phyloP scores from a whole-genome alignment of 2,329 filamentous ascomycete species.

The Fusarium globosum region DNA sequence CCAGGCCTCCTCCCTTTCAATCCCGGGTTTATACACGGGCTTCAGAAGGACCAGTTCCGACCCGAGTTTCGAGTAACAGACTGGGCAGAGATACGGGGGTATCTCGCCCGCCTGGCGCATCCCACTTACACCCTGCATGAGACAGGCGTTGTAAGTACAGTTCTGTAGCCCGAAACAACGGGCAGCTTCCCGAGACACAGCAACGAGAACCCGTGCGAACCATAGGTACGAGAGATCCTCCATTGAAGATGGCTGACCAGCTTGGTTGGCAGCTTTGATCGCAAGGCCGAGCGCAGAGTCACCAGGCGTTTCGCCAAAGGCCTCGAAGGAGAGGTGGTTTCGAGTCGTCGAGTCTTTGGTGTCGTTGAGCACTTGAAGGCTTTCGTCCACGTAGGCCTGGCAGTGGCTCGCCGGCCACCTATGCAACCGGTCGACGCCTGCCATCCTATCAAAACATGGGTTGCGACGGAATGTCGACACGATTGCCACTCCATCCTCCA shows the following conservation, averaged over 20 bases:
- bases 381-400: slow-evolving; percentile 56
- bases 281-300: slow-evolving; percentile 50
- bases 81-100: slow-evolving; percentile 71
- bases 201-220: slow-evolving; percentile 67
- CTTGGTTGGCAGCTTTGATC: slow-evolving; percentile 43
- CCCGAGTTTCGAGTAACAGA: slow-evolving; percentile 67
- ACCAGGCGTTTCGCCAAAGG: background rate
- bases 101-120: slow-evolving; percentile 70
- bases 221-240: slow-evolving; percentile 58
- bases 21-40: slow-evolving; percentile 32
- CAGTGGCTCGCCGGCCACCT: slow-evolving; percentile 75
- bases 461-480: slow-evolving; percentile 72
- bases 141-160: slow-evolving; percentile 73
- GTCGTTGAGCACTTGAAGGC: no score
- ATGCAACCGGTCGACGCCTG: slow-evolving; percentile 59
- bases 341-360: no score
- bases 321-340: background rate
- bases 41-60: slow-evolving; percentile 17
- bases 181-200: slow-evolving; percentile 72
- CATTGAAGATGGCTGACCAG: background rate
- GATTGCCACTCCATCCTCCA: slow-evolving; percentile 69
- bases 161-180: slow-evolving; percentile 76
- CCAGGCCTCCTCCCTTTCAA: slow-evolving; percentile 26
- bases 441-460: slow-evolving; percentile 58
- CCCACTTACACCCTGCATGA: slow-evolving; percentile 70